A percentile compares a stretch with the other conserved stretches of the same genome.
These are phyloP conservation scores for Rhodotorula sp. DNA, from an alignment of 1,284 basidiomycete species.

Conservation along the genomic window DNA sequence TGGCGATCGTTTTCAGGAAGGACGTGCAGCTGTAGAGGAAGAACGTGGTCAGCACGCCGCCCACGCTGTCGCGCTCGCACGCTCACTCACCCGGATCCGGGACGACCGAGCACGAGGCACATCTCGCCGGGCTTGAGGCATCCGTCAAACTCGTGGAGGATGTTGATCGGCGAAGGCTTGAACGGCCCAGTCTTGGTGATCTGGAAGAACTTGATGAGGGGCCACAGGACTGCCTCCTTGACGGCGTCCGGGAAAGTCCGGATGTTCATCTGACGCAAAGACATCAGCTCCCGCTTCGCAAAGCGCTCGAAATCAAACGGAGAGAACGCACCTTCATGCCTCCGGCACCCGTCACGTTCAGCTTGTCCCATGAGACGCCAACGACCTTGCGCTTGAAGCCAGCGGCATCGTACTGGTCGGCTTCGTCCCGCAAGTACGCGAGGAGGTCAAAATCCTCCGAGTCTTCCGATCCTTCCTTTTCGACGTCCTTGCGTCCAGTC, in stretches of 20 bases:
- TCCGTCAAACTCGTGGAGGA: constrained; percentile 61
- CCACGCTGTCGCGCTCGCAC: background rate
- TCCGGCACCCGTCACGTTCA: constrained; percentile 55
- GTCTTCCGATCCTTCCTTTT: constrained; percentile 29
- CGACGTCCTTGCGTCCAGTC: constrained; percentile 38
- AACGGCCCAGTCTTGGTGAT: constrained; percentile 44
- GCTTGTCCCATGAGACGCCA: constrained; percentile 65
- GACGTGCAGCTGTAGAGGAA: constrained; percentile 45
- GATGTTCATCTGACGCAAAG: constrained; percentile 59
- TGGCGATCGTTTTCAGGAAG: constrained; percentile 50
- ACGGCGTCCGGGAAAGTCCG: constrained; percentile 59
- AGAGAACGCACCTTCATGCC: constrained; percentile 10
- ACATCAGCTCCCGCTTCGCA: background rate
- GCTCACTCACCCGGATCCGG: constrained; percentile 42
- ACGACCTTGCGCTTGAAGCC: constrained; percentile 77
- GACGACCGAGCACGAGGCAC: constrained; percentile 58
- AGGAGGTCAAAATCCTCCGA: constrained; percentile 63
- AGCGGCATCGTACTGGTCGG: constrained; percentile 58
- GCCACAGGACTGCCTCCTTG: constrained; percentile 60
- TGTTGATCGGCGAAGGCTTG: constrained; percentile 44
- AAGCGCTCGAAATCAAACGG: background rate
- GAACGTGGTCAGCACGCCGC: background rate
- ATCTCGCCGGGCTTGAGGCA: constrained; percentile 66
- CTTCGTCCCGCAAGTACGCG: constrained; percentile 69
- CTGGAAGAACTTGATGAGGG: constrained; percentile 51